A percentile compares a stretch with the other conserved stretches of the same genome.
phyloP scores from a whole-genome alignment of 805 yeast species.

The Ogataea parapolymorpha region DNA sequence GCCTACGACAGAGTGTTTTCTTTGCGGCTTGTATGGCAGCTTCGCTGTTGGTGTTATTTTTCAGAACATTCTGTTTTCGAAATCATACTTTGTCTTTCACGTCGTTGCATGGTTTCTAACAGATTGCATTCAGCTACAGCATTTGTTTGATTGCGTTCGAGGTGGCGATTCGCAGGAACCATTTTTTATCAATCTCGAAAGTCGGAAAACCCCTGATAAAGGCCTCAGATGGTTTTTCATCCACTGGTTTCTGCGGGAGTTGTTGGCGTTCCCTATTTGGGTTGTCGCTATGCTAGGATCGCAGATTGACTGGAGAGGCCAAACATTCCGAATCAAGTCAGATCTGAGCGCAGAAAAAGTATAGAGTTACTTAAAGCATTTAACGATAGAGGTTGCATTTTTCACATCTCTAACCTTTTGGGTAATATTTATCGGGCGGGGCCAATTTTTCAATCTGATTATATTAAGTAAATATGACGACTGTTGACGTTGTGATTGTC shows the following conservation, averaged over 20 bases:
- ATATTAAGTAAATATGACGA: not conserved
- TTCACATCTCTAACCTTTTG: not conserved
- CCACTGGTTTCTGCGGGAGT: conserved; percentile 68
- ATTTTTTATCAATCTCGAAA: conserved; percentile 19
- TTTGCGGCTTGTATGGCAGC: conserved; percentile 66
- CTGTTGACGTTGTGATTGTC: conserved; percentile 37
- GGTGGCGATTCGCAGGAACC: conserved; percentile 3
- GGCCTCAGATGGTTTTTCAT: conserved; percentile 27
- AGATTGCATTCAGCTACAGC: conserved; percentile 59
- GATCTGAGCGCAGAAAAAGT: conserved; percentile 75
- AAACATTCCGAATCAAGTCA: conserved; percentile 65
- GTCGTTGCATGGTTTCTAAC: conserved; percentile 58
- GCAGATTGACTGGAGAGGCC: conserved; percentile 74
- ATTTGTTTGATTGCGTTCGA: conserved; percentile 34
- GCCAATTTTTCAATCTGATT: not conserved
- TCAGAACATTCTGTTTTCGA: conserved; percentile 31
- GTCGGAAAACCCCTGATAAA: conserved; percentile 48
- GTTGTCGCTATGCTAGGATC: conserved; percentile 73
- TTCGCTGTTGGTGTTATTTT: conserved; percentile 51
- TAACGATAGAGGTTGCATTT: not conserved
- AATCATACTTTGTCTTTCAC: conserved; percentile 46
- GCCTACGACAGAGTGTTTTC: conserved; percentile 77
- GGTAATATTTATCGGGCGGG: not conserved
- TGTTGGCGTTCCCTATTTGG: conserved; percentile 83
- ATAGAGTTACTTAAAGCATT: conserved; percentile 1